phyloP scores from a whole-genome alignment of 139 green algal genomes.

The Chlamydomonas sphaeroides region DNA sequence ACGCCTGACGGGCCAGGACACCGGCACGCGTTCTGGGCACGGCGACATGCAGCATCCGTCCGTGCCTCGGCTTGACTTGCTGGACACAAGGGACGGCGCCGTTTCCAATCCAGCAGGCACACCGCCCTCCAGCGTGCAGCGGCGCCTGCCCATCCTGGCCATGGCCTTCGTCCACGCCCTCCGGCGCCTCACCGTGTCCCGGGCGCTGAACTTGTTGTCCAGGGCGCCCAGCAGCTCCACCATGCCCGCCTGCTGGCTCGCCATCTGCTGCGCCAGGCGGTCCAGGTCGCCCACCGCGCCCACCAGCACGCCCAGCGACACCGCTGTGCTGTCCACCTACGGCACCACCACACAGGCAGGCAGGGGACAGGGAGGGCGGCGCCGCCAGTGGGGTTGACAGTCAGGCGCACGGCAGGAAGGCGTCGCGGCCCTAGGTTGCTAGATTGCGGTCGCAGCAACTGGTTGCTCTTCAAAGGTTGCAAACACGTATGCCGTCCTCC shows the following conservation, averaged over 20 bases:
- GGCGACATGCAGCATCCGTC: not conserved
- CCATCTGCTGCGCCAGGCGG: not conserved
- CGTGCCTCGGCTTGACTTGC: no score
- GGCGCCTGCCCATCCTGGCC: not conserved
- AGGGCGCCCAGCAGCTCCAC: not conserved
- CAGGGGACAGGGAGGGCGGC: no score
- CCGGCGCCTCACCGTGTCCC: not conserved
- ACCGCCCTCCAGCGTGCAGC: not conserved
- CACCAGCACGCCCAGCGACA: not conserved
- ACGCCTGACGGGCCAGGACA: not conserved
- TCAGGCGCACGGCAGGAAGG: no score
- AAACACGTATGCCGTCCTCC: no score
- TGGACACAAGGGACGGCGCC: not conserved
- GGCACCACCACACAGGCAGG: not conserved
- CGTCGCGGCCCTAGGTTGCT: no score
- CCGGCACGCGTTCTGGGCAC: no score
- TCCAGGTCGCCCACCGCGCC: slow-evolving; percentile 9
- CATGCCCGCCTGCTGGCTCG: not conserved
- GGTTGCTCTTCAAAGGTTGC: no score
- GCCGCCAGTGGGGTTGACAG: no score
- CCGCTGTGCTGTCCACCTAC: not conserved
- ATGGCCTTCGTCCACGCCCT: not conserved
- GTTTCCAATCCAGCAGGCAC: not conserved
- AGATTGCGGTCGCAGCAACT: no score
- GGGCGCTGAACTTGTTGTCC: not conserved